These are phyloP conservation scores for Termitomyces sp. DNA, from an alignment of 1,284 basidiomycete genomes.

Conservation along the genomic window DNA sequence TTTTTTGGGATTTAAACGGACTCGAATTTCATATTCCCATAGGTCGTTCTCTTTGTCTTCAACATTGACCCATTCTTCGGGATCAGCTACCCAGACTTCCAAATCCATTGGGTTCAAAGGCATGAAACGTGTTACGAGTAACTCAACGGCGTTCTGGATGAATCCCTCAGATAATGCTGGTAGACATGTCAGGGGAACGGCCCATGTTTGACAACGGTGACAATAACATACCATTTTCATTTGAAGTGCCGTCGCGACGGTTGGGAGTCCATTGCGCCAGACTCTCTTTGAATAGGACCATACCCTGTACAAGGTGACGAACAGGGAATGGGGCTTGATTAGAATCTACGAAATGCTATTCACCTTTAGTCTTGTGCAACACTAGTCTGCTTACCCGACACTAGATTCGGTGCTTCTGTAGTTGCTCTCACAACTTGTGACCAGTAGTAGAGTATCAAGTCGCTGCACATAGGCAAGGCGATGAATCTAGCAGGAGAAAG, in stretches of 20 bases:
- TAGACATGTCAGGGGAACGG: not conserved
- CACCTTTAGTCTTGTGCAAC: not conserved
- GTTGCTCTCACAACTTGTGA: slow-evolving; percentile 67
- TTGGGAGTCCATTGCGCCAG: slow-evolving; percentile 67
- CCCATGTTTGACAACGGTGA: slow-evolving; percentile 3
- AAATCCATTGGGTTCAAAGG: slow-evolving; percentile 77
- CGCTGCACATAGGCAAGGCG: slow-evolving; percentile 54
- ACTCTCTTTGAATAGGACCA: slow-evolving; percentile 86
- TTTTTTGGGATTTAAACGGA: slow-evolving; percentile 32
- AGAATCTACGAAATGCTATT: slow-evolving; percentile 35
- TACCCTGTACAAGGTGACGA: slow-evolving; percentile 80
- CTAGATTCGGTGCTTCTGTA: slow-evolving; percentile 41
- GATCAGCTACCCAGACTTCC: slow-evolving; percentile 75
- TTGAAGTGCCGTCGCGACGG: slow-evolving; percentile 54
- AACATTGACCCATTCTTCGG: slow-evolving; percentile 85
- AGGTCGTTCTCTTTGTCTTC: slow-evolving; percentile 84
- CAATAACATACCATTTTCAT: slow-evolving; percentile 44
- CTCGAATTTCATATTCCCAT: slow-evolving; percentile 86
- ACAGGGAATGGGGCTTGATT: slow-evolving; percentile 60
- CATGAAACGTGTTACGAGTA: slow-evolving; percentile 79
- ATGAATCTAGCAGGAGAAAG: slow-evolving; percentile 56
- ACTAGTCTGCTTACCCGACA: slow-evolving; percentile 44
- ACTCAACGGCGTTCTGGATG: slow-evolving; percentile 71
- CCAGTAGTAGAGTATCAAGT: slow-evolving; percentile 75
- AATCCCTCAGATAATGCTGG: slow-evolving; percentile 71